Evolutionary conservation across 345 rosid species (phyloP), one percentile per base, ranked within the genome.

Genomic region (Populus davidiana): DNA sequence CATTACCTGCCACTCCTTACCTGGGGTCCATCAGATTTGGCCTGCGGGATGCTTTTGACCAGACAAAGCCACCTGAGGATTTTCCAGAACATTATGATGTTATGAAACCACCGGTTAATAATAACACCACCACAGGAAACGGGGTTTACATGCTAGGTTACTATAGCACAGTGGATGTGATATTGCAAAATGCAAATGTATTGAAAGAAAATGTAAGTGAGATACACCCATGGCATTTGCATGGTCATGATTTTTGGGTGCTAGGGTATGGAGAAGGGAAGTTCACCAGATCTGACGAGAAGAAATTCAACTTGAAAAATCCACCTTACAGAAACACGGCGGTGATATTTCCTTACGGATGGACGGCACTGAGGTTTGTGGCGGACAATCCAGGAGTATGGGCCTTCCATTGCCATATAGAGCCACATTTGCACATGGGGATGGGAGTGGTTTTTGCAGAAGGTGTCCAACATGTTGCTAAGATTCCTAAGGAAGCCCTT

Each of bases 341-440:
- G 8, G 85, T 86, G 33, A 74, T 94, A 13, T 91, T 82, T 68
- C 98, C 97, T 0, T 89, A 82, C 29, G 98, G 98, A 10, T 94
- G 98, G 98, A 94, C 95, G n/a, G 98, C 98, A 9, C 67, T 94
- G 21, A 88, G 98, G 71, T 89, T 88, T 54, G 90, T 86, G 3
- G 89, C 97, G 29, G 92, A 90, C 54, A 94, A 93, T 83, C 97
- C 98, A 0, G 98, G 98, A 5, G 98, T 85, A 6, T 93, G 98
- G 98, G 91, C 94, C 13, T 94, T 94, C 62, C 98, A 93, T 67
- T 94, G 98, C 47, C 98, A 94, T 25, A 89, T 93, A 21, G 97
- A 94, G 82, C 94, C 98, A 38, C 99, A 96, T 83, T 79, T 96
- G 83, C 93, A 92, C 50, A 84, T 96, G 94, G 98, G 99, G 6